phyloP scores from a whole-genome alignment of 2,329 filamentous ascomycete genomes.

The Rachicladosporium sp. region DNA sequence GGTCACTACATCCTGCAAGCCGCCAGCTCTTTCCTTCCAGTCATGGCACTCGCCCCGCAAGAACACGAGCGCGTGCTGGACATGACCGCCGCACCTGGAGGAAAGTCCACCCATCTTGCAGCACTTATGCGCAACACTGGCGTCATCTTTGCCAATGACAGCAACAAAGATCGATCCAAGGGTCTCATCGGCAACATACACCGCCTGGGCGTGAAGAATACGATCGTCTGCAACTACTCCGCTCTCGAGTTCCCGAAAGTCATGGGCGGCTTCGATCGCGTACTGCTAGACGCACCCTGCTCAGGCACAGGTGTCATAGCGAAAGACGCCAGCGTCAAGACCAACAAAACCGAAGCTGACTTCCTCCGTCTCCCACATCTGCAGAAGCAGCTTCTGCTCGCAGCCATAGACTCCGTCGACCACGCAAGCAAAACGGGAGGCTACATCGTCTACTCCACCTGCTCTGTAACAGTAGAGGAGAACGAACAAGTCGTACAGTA shows the following conservation, averaged over 20 bases:
- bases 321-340: constrained; percentile 94
- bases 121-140: constrained; percentile 97
- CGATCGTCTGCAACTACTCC: constrained; percentile 90
- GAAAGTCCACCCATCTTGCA: constrained; percentile 93
- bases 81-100: constrained; percentile 89
- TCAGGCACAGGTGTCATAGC: constrained; percentile 95
- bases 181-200: constrained; percentile 98
- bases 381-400: constrained; percentile 85
- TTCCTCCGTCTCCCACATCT: constrained; percentile 87
- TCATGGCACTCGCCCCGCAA: constrained; percentile 93
- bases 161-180: constrained; percentile 84
- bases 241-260: constrained; percentile 87
- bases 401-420: constrained; percentile 90
- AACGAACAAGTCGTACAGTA: constrained; percentile 92
- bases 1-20: constrained; percentile 98
- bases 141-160: constrained; percentile 90
- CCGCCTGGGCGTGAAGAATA: constrained; percentile 84
- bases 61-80: constrained; percentile 85
- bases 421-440: constrained; percentile 85
- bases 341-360: constrained; percentile 91
- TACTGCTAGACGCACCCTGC: constrained; percentile 88
- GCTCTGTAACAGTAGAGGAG: constrained; percentile 86
- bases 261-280: constrained; percentile 90
- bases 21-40: constrained; percentile 88
- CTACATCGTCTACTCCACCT: constrained; percentile 94